These are phyloP conservation scores for Cystobasidiopsis lactophilus DNA, from an alignment of 768 basidiomycete species.

Conservation along the genomic window DNA sequence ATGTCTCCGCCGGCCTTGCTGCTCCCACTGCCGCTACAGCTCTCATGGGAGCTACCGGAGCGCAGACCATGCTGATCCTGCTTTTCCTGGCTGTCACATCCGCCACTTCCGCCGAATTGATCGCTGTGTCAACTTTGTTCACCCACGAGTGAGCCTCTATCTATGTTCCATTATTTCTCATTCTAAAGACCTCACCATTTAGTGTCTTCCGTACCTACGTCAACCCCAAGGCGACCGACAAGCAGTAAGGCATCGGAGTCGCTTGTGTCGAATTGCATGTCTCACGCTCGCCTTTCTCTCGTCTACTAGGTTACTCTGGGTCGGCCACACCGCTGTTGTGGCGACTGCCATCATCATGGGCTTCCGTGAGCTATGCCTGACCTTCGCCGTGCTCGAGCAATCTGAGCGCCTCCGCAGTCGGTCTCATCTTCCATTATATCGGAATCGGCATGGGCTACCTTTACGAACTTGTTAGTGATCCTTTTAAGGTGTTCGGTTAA, in stretches of 20 bases:
- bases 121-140: slow-evolving; percentile 62
- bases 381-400: not conserved
- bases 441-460: slow-evolving; percentile 15
- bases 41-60: slow-evolving; percentile 57
- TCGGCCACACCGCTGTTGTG: not conserved
- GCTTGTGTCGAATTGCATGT: too few species aligned
- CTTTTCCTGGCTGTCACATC: slow-evolving; percentile 38
- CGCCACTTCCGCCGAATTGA: slow-evolving; percentile 70
- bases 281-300: too few species aligned
- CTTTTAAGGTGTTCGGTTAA: slow-evolving; percentile 25
- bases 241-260: slow-evolving; percentile 17
- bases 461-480: slow-evolving; percentile 1
- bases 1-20: slow-evolving; percentile 72
- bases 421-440: slow-evolving; percentile 23
- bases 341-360: not conserved
- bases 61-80: slow-evolving; percentile 51
- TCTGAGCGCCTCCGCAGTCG: slow-evolving; percentile 27
- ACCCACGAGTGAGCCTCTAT: slow-evolving; percentile 84
- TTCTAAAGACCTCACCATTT: slow-evolving; percentile 15
- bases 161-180: too few species aligned
- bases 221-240: slow-evolving; percentile 52
- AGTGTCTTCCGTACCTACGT: slow-evolving; percentile 69
- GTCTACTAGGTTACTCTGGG: slow-evolving; percentile 16
- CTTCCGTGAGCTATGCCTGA: not conserved
- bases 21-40: slow-evolving; percentile 62